phyloP scores from a whole-genome alignment of 1,284 basidiomycete species.

The Pholiota adiposa region DNA sequence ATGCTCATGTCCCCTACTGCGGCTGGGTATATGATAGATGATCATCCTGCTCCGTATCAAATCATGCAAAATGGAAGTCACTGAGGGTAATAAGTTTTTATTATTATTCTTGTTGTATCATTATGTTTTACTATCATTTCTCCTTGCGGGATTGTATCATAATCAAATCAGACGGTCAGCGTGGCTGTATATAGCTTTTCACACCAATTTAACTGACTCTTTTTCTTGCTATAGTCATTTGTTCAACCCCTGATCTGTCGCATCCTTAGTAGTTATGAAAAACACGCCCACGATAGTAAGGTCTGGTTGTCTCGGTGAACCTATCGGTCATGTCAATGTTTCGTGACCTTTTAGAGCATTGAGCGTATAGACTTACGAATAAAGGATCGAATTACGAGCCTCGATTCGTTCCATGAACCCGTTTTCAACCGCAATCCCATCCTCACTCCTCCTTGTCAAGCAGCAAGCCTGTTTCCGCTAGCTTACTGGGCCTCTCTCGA shows the following conservation, averaged over 20 bases:
- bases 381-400: background rate
- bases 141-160: background rate
- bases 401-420: background rate
- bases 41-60: background rate
- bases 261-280: background rate
- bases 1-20: constrained; percentile 4
- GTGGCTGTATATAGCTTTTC: background rate
- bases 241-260: background rate
- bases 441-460: background rate
- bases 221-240: background rate
- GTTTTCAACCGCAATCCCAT: background rate
- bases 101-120: background rate
- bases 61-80: background rate
- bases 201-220: background rate
- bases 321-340: background rate
- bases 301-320: background rate
- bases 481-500: background rate
- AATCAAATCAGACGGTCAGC: background rate
- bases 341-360: too few relatives aligned
- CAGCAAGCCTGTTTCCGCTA: background rate
- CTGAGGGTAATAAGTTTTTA: background rate
- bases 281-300: background rate
- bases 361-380: background rate
- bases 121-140: background rate
- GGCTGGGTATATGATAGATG: background rate